phyloP scores from a whole-genome alignment of 23 red algal species.

The Gracilaria caudata region DNA sequence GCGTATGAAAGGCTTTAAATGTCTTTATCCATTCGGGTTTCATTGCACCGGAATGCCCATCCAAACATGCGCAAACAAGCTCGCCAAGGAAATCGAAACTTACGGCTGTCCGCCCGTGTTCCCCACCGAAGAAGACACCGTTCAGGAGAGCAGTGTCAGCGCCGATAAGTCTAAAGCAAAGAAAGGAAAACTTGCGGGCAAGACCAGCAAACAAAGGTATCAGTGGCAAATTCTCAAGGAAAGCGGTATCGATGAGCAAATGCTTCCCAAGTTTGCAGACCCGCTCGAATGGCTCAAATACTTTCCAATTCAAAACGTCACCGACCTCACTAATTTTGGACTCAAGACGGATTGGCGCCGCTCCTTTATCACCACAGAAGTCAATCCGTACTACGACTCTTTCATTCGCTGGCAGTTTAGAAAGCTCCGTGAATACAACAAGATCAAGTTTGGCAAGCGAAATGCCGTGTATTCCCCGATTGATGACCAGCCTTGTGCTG shows the following conservation, averaged over 20 bases:
- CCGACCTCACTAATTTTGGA: slow-evolving; percentile 79
- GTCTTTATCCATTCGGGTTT: slow-evolving; percentile 97
- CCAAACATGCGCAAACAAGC: slow-evolving; percentile 91
- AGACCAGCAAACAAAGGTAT: slow-evolving; percentile 68
- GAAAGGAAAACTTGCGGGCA: slow-evolving; percentile 86
- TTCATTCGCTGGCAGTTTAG: slow-evolving; percentile 99
- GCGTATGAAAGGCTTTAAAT: slow-evolving; percentile 74
- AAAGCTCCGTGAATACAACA: slow-evolving; percentile 70
- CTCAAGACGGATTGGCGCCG: slow-evolving; percentile 95
- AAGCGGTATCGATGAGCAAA: slow-evolving; percentile 73
- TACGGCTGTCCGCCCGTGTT: slow-evolving; percentile 89
- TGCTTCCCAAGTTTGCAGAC: slow-evolving; percentile 87
- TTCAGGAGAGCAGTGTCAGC: background rate
- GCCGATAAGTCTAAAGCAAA: slow-evolving; percentile 53
- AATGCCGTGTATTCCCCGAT: slow-evolving; percentile 92
- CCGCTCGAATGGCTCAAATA: slow-evolving; percentile 89
- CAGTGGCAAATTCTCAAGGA: slow-evolving; percentile 92
- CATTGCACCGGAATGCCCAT: slow-evolving; percentile 99
- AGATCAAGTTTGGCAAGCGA: slow-evolving; percentile 99
- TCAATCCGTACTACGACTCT: slow-evolving; percentile 99
- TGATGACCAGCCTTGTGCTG: slow-evolving; percentile 95
- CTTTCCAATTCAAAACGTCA: slow-evolving; percentile 84
- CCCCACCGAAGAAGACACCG: slow-evolving; percentile 47
- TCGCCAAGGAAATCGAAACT: slow-evolving; percentile 76
- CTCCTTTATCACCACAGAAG: slow-evolving; percentile 98